Evolutionary conservation across 2,329 filamentous ascomycete genomes (phyloP), one percentile per base, ranked within the genome.

Genomic region (Epichloe sylvatica): DNA sequence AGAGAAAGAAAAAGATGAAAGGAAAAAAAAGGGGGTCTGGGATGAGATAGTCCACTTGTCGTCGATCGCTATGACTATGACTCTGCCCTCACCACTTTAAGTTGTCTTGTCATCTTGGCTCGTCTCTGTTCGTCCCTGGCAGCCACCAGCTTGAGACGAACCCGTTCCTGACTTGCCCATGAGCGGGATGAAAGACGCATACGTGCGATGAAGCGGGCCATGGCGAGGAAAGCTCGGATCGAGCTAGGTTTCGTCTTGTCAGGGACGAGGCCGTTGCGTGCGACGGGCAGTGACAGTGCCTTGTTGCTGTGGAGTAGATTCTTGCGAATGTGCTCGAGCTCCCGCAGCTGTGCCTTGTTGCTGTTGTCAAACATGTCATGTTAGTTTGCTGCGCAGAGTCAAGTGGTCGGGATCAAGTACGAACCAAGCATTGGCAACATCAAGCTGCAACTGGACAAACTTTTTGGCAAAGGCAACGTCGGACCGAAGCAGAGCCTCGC

Each of bases 391-490:
- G 37, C 12, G 15, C 9, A 15, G 5, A 33, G 25, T 57, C 50
- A 49, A 30, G 45, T 19, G 42, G 23, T n/a, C 21, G 39, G 37
- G 12, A 21, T 30, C 1, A 40, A 11, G 13, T 13, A 83, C 86
- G 58, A 82, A 96, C 91, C 90, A 97, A 70, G 87, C 83, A 61
- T 88, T 84, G 59, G 88, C 89, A 59, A 94, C 80, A 58, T 89
- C 81, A 49, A 94, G 79, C 66, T 88, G 81, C 64, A 87, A 73
- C 59, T 82, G 68, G 68, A 96, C 79, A 65, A 87, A 90, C 56
- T 77, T 80, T 75, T 98, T 98, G 55, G 87, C 87, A 68, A 84
- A 94, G 8, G 85, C 86, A 34, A 91, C 78, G 59, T 90, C 86
- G 54, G 77, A 76, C 40, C 92, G 78, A 67, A 97, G 83, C 46